A percentile compares a stretch with the other conserved stretches of the same genome.
These are phyloP conservation scores for Lachancea cidri DNA, from an alignment of 805 yeast species.

Conservation along the genomic window DNA sequence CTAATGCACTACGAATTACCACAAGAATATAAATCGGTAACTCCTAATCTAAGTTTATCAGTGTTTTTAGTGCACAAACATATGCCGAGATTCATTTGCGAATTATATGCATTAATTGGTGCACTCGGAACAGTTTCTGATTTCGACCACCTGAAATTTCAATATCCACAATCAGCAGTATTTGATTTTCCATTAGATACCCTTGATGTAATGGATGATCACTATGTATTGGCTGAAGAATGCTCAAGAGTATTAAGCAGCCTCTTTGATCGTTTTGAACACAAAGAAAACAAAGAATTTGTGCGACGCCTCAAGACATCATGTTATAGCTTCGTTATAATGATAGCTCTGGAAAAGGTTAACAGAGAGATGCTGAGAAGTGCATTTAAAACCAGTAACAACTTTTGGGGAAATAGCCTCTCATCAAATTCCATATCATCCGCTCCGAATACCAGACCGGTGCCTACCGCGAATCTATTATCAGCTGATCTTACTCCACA, in stretches of 20 bases:
- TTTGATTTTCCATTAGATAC: constrained; percentile 7
- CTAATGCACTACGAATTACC: not conserved
- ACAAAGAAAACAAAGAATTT: constrained; percentile 3
- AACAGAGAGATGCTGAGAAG: constrained; percentile 3
- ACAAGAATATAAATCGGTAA: not conserved
- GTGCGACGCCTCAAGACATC: constrained; percentile 1
- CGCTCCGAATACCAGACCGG: not conserved
- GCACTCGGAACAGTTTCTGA: not conserved
- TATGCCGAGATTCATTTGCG: constrained; percentile 3
- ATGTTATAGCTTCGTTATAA: constrained; percentile 5
- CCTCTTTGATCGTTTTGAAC: constrained; percentile 2
- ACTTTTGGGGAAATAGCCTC: not conserved
- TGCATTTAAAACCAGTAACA: not conserved
- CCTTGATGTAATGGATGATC: constrained; percentile 4
- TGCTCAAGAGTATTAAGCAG: not conserved
- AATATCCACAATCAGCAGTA: constrained; percentile 1
- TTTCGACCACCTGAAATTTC: not conserved
- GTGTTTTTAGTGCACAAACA: constrained; percentile 3
- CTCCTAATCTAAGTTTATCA: constrained; percentile 2
- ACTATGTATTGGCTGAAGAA: not conserved
- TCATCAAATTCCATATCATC: not conserved
- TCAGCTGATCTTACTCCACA: not conserved
- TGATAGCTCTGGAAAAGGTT: constrained; percentile 2
- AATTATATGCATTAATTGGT: constrained; percentile 2
- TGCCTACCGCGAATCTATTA: not conserved